phyloP scores from a whole-genome alignment of 2,329 filamentous ascomycete genomes.

The Aspergillus oerlinghausenensis region DNA sequence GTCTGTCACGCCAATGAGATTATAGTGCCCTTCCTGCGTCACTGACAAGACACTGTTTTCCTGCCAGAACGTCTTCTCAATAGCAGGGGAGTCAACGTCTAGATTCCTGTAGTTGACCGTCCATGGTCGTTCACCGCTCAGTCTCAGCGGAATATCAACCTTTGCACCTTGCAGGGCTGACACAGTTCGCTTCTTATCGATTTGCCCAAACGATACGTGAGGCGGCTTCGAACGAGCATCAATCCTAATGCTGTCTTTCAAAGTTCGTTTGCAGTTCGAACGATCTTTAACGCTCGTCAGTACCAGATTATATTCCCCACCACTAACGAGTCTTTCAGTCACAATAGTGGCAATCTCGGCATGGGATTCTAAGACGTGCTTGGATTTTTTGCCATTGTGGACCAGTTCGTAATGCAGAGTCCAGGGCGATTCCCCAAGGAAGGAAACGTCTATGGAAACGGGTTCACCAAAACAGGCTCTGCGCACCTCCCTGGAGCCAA shows the following conservation, averaged over 20 bases:
- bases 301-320: slow-evolving; percentile 85
- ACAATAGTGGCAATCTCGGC: slow-evolving; percentile 63
- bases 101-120: slow-evolving; percentile 69
- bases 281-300: slow-evolving; percentile 82
- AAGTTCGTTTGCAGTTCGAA: slow-evolving; percentile 76
- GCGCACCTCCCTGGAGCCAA: slow-evolving; percentile 52
- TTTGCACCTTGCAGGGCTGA: slow-evolving; percentile 71
- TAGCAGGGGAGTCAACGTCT: slow-evolving; percentile 48
- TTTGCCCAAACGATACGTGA: slow-evolving; percentile 74
- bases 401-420: slow-evolving; percentile 88
- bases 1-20: slow-evolving; percentile 73
- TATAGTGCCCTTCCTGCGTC: slow-evolving; percentile 66
- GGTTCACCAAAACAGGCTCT: slow-evolving; percentile 79
- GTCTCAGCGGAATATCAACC: slow-evolving; percentile 71
- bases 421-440: slow-evolving; percentile 83
- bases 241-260: slow-evolving; percentile 82
- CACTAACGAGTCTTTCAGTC: slow-evolving; percentile 69
- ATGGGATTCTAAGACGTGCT: slow-evolving; percentile 62
- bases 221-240: slow-evolving; percentile 84
- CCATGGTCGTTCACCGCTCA: slow-evolving; percentile 86
- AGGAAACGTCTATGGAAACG: slow-evolving; percentile 66
- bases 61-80: slow-evolving; percentile 46
- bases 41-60: slow-evolving; percentile 68
- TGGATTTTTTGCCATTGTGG: slow-evolving; percentile 78
- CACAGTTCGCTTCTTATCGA: slow-evolving; percentile 73